phyloP scores from a whole-genome alignment of 345 rosid species.

The Microthlaspi erraticum region DNA sequence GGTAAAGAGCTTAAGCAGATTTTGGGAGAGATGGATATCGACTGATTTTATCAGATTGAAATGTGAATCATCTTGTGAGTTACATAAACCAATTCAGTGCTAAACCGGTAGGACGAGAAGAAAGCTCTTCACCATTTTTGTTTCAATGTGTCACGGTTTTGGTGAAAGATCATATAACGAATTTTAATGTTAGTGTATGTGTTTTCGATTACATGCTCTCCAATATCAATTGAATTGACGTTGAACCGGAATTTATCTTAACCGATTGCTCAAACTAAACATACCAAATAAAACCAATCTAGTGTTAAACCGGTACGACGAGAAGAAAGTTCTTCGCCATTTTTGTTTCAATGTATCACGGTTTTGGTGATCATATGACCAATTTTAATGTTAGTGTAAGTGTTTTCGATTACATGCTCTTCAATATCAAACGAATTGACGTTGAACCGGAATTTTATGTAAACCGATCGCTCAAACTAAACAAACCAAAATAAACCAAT shows the following conservation, averaged over 20 bases:
- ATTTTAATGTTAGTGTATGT: neutral
- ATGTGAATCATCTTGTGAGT: slow-evolving; percentile 11
- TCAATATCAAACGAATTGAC: neutral
- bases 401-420: too few species aligned
- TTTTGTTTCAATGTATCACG: slow-evolving; percentile 23
- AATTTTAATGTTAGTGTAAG: too few species aligned
- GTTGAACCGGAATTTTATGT: neutral
- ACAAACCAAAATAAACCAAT: neutral
- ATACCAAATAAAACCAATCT: neutral
- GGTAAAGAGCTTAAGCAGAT: slow-evolving; percentile 40
- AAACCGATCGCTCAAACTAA: neutral
- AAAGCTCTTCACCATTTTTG: slow-evolving; percentile 22
- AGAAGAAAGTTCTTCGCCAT: slow-evolving; percentile 10
- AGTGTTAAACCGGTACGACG: neutral
- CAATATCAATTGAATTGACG: neutral
- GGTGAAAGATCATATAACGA: neutral
- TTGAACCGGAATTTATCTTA: neutral
- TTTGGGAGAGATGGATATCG: slow-evolving; percentile 44
- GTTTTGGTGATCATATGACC: slow-evolving; percentile 1
- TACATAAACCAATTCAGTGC: slow-evolving; percentile 1
- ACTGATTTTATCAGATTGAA: slow-evolving; percentile 21
- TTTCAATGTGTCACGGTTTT: slow-evolving; percentile 11
- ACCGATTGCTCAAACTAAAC: neutral
- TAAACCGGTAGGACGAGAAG: neutral
- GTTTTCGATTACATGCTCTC: neutral